Percentiles rank a stretch among this genome's conserved stretches.
These are phyloP conservation scores for Suillus decipiens DNA, from an alignment of 768 basidiomycete species.

Conservation along the genomic window DNA sequence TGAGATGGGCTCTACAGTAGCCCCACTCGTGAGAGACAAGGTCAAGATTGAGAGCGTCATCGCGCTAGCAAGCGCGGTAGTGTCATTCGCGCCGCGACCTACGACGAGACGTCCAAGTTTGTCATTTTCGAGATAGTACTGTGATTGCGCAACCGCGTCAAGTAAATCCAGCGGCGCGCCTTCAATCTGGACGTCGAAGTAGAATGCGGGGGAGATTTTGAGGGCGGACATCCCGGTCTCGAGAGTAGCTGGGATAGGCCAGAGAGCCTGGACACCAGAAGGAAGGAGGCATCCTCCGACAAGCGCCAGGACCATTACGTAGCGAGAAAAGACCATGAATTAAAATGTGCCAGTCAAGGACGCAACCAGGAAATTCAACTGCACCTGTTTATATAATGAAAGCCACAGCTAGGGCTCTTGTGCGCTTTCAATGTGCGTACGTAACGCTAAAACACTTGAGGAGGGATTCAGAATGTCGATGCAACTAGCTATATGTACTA, in stretches of 20 bases:
- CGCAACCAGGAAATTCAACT: not conserved
- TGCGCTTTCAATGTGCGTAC: not conserved
- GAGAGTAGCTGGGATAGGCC: slow-evolving; percentile 35
- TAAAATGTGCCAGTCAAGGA: not conserved
- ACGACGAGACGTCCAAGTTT: slow-evolving; percentile 42
- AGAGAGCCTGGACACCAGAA: slow-evolving; percentile 20
- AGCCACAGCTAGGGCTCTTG: not conserved
- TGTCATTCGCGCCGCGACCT: slow-evolving; percentile 38
- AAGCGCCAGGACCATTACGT: slow-evolving; percentile 15
- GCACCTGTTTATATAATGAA: not conserved
- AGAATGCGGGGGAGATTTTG: slow-evolving; percentile 27
- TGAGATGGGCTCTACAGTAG: slow-evolving; percentile 30
- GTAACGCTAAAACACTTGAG: not conserved
- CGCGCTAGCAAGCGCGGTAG: slow-evolving; percentile 28
- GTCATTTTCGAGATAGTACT: slow-evolving; percentile 36
- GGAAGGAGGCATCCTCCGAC: slow-evolving; percentile 9
- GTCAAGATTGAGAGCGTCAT: slow-evolving; percentile 26
- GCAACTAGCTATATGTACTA: too few relatives aligned
- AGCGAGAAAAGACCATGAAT: slow-evolving; percentile 11
- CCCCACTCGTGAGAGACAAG: slow-evolving; percentile 25
- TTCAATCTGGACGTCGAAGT: slow-evolving; percentile 25
- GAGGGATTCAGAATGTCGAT: not conserved
- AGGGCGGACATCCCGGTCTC: slow-evolving; percentile 30
- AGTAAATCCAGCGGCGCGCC: slow-evolving; percentile 35
- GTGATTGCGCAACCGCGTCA: slow-evolving; percentile 34